Conservation (phyloP, 1,284 basidiomycete genomes). For the Coniophora puteana region DNA sequence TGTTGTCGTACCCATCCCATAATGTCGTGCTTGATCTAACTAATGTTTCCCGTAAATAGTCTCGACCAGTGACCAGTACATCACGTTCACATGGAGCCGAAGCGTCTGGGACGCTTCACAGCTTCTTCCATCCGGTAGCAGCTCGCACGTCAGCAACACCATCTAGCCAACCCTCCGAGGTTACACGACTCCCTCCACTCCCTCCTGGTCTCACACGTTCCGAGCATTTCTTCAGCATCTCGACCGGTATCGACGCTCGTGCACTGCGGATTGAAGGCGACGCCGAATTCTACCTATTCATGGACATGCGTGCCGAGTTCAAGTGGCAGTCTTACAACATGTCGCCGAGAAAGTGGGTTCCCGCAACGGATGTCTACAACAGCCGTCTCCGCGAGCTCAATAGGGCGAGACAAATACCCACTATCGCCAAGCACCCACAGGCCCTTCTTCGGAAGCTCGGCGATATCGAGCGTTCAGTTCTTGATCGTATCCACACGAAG, state of each 20-base stretch:
- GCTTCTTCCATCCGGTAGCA: no score
- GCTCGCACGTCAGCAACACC: no score
- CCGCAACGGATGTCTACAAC: constrained; percentile 4
- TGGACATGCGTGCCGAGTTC: constrained; percentile 7
- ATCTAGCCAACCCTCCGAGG: no score
- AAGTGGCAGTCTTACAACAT: constrained; percentile 12
- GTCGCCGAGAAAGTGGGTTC: constrained; percentile 10
- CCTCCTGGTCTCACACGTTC: neutral
- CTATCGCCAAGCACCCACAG: neutral
- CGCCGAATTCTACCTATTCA: constrained; percentile 12
- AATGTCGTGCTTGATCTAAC: no score
- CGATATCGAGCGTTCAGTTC: neutral
- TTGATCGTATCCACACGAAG: neutral
- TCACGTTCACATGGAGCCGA: no score
- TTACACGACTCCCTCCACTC: no score
- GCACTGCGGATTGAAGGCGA: no score
- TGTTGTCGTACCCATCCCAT: no score
- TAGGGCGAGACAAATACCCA: neutral
- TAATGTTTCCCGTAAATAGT: no score
- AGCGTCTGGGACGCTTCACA: no score
- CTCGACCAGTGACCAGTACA: no score
- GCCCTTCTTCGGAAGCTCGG: neutral
- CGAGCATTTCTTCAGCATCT: neutral
- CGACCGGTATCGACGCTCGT: neutral
- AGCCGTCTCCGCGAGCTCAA: neutral